Evolutionary conservation across 148 eudicot genomes (phyloP).

Genomic region (Suaeda aralocaspica): DNA sequence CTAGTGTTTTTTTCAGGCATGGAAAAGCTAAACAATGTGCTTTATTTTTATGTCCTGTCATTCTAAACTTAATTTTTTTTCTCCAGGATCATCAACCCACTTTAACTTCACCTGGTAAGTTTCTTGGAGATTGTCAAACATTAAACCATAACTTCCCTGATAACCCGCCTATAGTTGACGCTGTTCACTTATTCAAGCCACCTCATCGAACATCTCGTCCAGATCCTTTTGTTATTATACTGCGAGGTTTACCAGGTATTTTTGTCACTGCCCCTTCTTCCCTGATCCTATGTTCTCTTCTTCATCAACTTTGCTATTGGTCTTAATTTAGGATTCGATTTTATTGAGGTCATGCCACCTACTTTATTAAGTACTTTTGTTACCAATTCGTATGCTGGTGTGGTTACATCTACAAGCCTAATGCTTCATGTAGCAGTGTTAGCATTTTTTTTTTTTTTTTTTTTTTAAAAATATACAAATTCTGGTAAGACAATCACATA

Average conservation of each 20-base stretch:
- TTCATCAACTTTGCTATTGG: background rate
- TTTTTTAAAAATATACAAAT: no score
- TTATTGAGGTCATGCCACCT: no score
- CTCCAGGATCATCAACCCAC: constrained; percentile 45
- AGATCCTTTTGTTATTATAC: constrained; percentile 88
- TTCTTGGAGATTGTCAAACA: constrained; percentile 37
- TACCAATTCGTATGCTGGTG: no score
- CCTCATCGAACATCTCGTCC: constrained; percentile 89
- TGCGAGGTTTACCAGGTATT: constrained; percentile 95
- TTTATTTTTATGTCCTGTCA: no score
- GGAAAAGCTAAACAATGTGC: no score
- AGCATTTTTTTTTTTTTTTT: no score
- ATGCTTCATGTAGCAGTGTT: no score
- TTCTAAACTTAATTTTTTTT: constrained; percentile 13
- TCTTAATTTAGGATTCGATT: background rate
- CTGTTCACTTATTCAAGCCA: constrained; percentile 65
- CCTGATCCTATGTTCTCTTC: constrained; percentile 1
- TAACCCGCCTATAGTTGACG: constrained; percentile 61
- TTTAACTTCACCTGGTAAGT: constrained; percentile 31
- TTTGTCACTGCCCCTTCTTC: constrained; percentile 1
- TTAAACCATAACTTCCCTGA: constrained; percentile 30
- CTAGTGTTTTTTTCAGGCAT: no score
- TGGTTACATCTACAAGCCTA: no score
- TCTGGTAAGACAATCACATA: no score
- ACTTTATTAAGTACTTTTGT: no score